Percentiles rank a stretch among this genome's conserved stretches.
Conservation (phyloP, 108 stramenopile genomes). For the Fragilariopsis cylindrus region DNA sequence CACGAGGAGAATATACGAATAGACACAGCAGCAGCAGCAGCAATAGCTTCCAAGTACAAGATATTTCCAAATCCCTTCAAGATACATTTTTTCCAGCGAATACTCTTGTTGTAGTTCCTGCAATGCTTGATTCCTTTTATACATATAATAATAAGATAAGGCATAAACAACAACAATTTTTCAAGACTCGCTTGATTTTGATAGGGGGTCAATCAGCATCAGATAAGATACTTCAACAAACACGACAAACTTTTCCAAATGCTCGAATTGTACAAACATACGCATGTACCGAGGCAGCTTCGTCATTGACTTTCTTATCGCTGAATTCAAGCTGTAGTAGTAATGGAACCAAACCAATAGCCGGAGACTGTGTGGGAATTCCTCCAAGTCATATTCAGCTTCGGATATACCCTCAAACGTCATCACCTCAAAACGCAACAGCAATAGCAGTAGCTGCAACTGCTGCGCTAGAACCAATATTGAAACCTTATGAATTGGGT, state of each 20-base stretch:
- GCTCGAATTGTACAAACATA: slow-evolving; percentile 88
- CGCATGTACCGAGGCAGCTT: slow-evolving; percentile 94
- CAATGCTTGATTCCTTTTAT: slow-evolving; percentile 80
- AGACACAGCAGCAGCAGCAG: neutral
- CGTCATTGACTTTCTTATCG: slow-evolving; percentile 80
- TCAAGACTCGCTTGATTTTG: slow-evolving; percentile 64
- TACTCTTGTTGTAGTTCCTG: slow-evolving; percentile 90
- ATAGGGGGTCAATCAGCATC: slow-evolving; percentile 88
- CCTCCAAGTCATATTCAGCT: slow-evolving; percentile 72
- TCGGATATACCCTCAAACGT: slow-evolving; percentile 25
- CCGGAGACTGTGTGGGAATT: slow-evolving; percentile 62
- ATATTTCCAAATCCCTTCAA: slow-evolving; percentile 13
- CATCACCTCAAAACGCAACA: neutral
- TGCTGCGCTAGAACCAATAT: neutral
- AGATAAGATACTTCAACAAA: slow-evolving; percentile 18
- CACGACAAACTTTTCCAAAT: slow-evolving; percentile 61
- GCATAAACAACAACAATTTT: slow-evolving; percentile 27
- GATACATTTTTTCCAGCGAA: slow-evolving; percentile 36
- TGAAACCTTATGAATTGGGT: slow-evolving; percentile 49
- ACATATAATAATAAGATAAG: slow-evolving; percentile 13
- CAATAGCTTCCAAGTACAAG: slow-evolving; percentile 17
- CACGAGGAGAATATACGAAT: neutral
- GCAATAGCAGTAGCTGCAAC: neutral
- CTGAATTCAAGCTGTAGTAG: neutral
- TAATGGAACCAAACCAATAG: neutral